Percentiles rank a stretch among this genome's conserved stretches.
Conservation (phyloP, 2,329 filamentous ascomycete genomes). For the Parastagonospora nodorum region DNA sequence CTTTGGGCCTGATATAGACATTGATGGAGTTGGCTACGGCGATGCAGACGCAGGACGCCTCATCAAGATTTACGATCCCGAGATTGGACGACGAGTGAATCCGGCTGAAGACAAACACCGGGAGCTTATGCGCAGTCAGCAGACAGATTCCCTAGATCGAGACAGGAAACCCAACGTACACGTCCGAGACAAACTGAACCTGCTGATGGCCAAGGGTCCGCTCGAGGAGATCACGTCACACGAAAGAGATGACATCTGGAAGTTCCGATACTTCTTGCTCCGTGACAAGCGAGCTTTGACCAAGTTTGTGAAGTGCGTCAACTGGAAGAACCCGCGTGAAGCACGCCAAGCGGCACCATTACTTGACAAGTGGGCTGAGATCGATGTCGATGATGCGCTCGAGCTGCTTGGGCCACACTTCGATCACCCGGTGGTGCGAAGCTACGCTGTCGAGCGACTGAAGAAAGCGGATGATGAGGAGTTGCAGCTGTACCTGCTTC, state of each 20-base stretch:
- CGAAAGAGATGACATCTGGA: constrained; percentile 96
- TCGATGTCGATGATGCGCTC: constrained; percentile 94
- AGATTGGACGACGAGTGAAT: constrained; percentile 87
- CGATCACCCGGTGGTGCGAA: constrained; percentile 83
- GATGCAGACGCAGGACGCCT: constrained; percentile 64
- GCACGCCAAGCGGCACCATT: constrained; percentile 88
- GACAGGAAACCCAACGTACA: constrained; percentile 96
- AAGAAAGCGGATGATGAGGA: constrained; percentile 93
- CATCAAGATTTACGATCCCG: constrained; percentile 89
- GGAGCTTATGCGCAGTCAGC: constrained; percentile 85
- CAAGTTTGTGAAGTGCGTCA: constrained; percentile 97
- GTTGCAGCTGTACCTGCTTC: constrained; percentile 85
- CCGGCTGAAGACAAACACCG: constrained; percentile 95
- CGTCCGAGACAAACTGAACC: constrained; percentile 89
- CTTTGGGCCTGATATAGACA: constrained; percentile 86
- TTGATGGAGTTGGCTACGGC: constrained; percentile 61
- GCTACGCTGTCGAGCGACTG: constrained; percentile 90
- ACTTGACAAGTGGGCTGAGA: constrained; percentile 90
- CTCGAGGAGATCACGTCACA: constrained; percentile 86
- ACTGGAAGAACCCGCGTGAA: constrained; percentile 87
- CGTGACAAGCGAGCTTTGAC: constrained; percentile 85
- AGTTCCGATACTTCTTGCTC: constrained; percentile 92
- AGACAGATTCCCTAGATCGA: constrained; percentile 91
- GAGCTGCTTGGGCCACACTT: constrained; percentile 93
- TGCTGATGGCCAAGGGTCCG: constrained; percentile 88